Percentiles rank a stretch among this genome's conserved stretches.
phyloP scores from a whole-genome alignment of 177 flowering plant genomes.

The Vitis hybrid region DNA sequence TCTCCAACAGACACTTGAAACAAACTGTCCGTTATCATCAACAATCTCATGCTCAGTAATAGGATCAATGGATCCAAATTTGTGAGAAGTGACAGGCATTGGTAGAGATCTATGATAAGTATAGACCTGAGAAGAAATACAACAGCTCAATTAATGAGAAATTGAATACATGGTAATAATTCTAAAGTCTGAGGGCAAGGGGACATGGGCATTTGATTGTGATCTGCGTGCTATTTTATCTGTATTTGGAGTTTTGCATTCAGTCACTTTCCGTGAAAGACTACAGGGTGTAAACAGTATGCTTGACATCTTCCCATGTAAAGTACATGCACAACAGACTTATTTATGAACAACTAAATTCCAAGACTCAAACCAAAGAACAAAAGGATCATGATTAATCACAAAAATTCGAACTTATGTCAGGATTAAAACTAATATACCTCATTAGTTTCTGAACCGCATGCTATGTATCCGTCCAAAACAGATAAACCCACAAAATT shows the following conservation, averaged over 20 bases:
- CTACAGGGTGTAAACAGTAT: neutral
- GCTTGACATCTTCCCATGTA: neutral
- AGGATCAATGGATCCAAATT: conserved; percentile 34
- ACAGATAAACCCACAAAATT: conserved; percentile 48
- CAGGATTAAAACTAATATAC: conserved; percentile 14
- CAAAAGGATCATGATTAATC: neutral
- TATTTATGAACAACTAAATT: neutral
- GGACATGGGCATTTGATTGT: no score
- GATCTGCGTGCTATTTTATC: no score
- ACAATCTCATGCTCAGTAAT: conserved; percentile 21
- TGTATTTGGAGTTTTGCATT: neutral
- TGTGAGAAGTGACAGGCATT: conserved; percentile 43
- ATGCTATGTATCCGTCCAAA: conserved; percentile 40
- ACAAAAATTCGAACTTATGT: neutral
- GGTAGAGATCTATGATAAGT: conserved; percentile 41
- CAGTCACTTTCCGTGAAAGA: neutral
- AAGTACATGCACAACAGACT: neutral
- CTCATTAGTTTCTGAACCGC: conserved; percentile 52
- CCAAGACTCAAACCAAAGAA: neutral
- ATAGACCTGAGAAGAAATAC: conserved; percentile 26
- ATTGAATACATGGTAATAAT: no score
- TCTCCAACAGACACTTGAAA: conserved; percentile 52
- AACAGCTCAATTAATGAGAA: no score
- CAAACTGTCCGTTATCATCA: conserved; percentile 36
- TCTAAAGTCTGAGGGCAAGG: no score